phyloP scores from a whole-genome alignment of 176 grass and related monocot genomes.

The Miscanthus lutarioriparius region DNA sequence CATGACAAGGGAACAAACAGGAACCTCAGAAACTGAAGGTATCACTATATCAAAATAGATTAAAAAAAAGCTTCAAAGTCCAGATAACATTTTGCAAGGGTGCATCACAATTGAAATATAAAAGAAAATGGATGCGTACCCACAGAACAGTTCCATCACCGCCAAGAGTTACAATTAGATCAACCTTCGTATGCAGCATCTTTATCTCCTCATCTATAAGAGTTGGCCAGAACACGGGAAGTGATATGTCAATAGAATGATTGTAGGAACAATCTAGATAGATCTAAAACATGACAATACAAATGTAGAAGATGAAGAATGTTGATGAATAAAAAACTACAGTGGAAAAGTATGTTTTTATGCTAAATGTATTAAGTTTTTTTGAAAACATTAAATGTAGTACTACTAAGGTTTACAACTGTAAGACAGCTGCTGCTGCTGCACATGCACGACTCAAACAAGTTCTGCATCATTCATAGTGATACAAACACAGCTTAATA shows the following conservation, averaged over 20 bases:
- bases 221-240: slow-evolving; percentile 12
- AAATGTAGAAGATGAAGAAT: background rate
- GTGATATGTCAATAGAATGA: slow-evolving; percentile 16
- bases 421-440: background rate
- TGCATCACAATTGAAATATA: background rate
- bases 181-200: slow-evolving; percentile 76
- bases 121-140: slow-evolving; percentile 46
- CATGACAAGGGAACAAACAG: background rate
- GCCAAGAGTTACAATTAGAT: slow-evolving; percentile 90
- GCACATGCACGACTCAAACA: background rate
- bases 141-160: slow-evolving; percentile 98
- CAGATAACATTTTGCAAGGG: background rate
- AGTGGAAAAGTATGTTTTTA: background rate
- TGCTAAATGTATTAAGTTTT: background rate
- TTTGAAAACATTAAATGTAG: too few species aligned
- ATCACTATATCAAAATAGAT: background rate
- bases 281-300: background rate
- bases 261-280: background rate
- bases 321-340: background rate
- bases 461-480: background rate
- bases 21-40: background rate
- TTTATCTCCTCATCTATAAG: slow-evolving; percentile 80
- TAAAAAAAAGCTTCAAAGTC: background rate
- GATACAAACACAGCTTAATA: slow-evolving; percentile 1
- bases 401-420: background rate